These are phyloP conservation scores for Gossypium lobatum DNA, from an alignment of 441 rosid genomes.

Conservation along the genomic window DNA sequence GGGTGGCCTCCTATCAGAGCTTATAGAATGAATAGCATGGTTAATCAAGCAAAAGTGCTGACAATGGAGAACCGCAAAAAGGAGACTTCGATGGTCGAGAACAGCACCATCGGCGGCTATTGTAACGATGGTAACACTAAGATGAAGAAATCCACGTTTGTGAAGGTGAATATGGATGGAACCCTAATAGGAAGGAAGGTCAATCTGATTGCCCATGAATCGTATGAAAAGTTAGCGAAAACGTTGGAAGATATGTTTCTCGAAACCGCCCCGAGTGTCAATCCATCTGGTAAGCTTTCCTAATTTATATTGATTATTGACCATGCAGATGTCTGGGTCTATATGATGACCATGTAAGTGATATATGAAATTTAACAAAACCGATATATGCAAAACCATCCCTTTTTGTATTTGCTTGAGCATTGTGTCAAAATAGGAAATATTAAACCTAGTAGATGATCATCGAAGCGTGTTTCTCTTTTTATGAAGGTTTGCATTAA, in stretches of 20 bases:
- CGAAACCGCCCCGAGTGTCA: constrained; percentile 27
- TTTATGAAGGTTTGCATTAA: neutral
- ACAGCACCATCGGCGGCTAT: constrained; percentile 17
- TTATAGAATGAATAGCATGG: constrained; percentile 73
- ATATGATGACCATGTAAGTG: neutral
- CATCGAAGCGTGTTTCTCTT: neutral
- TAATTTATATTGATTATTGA: neutral
- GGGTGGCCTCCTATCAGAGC: constrained; percentile 98
- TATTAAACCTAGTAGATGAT: neutral
- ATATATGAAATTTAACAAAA: neutral
- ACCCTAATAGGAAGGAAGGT: constrained; percentile 88
- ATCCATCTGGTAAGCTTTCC: constrained; percentile 29
- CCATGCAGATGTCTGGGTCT: neutral
- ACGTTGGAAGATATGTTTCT: constrained; percentile 74
- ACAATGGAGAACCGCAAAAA: constrained; percentile 31
- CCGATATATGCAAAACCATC: neutral
- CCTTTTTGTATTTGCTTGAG: neutral
- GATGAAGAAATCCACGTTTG: constrained; percentile 48
- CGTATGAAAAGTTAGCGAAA: constrained; percentile 62
- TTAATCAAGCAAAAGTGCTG: constrained; percentile 48
- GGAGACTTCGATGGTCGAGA: constrained; percentile 24
- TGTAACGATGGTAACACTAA: constrained; percentile 23
- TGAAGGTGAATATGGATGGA: constrained; percentile 96
- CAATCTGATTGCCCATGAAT: constrained; percentile 60
- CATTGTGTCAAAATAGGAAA: neutral